Evolutionary conservation across 345 rosid species (phyloP).

Genomic region (Sisymbrium irio): DNA sequence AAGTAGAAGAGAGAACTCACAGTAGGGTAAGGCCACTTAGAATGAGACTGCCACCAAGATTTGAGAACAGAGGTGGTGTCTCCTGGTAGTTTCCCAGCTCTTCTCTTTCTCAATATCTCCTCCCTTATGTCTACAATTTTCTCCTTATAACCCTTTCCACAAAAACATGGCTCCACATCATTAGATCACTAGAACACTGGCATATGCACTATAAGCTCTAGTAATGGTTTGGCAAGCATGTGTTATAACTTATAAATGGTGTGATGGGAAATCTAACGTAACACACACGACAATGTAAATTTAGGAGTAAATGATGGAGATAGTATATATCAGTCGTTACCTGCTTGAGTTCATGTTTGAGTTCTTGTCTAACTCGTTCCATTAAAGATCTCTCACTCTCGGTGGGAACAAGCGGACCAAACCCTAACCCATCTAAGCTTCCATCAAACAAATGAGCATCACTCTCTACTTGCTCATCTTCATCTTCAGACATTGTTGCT

Average conservation of each 20-base stretch:
- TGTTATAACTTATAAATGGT: no score
- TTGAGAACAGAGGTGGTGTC: conserved; percentile 90
- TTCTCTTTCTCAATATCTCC: conserved; percentile 91
- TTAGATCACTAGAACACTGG: conserved; percentile 5
- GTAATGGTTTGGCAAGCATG: background rate
- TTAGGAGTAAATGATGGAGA: background rate
- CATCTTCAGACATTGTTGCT: conserved; percentile 99
- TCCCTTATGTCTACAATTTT: conserved; percentile 91
- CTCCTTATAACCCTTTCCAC: conserved; percentile 79
- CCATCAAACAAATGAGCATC: conserved; percentile 79
- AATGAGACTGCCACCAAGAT: conserved; percentile 95
- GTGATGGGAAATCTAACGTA: background rate
- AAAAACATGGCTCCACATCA: background rate
- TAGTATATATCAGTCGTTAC: conserved; percentile 34
- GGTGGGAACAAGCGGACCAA: conserved; percentile 89
- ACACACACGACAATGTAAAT: background rate
- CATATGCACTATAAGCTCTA: background rate
- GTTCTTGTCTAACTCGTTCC: conserved; percentile 95
- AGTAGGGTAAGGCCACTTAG: conserved; percentile 97
- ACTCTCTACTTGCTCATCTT: conserved; percentile 91
- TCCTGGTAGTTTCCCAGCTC: conserved; percentile 97
- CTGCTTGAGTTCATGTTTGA: conserved; percentile 94
- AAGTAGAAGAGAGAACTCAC: conserved; percentile 44
- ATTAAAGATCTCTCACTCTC: conserved; percentile 93
- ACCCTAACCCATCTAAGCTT: conserved; percentile 65